phyloP scores from a whole-genome alignment of 148 eudicot species.

The Amaranthus cruentus region DNA sequence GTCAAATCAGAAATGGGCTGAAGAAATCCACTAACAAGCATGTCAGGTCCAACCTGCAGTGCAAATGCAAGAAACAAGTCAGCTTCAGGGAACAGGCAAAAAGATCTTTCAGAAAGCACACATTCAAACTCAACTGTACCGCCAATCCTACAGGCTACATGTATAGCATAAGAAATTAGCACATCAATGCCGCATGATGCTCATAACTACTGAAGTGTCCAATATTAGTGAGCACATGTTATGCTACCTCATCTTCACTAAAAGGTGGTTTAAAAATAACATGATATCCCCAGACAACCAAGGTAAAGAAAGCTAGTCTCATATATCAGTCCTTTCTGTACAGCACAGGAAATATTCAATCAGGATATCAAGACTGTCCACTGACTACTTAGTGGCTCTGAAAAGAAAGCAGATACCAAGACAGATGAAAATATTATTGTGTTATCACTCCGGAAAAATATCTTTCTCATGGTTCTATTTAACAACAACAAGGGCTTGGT shows the following conservation, averaged over 20 bases:
- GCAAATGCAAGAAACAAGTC: conserved; percentile 6
- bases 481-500: background rate
- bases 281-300: background rate
- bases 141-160: background rate
- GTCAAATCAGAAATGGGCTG: conserved; percentile 88
- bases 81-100: background rate
- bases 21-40: conserved; percentile 92
- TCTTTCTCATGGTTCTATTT: background rate
- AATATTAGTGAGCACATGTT: background rate
- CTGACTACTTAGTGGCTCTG: background rate
- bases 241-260: conserved; percentile 2
- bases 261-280: background rate
- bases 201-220: background rate
- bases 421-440: background rate
- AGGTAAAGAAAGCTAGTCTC: background rate
- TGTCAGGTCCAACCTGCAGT: conserved; percentile 88
- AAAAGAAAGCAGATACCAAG: background rate
- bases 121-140: background rate
- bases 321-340: background rate
- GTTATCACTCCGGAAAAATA: background rate
- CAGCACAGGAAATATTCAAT: background rate
- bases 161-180: background rate
- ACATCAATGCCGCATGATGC: background rate
- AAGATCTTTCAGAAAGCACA: background rate
- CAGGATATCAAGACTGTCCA: background rate